Evolutionary conservation across 768 basidiomycete genomes (phyloP).

Genomic region (Pulveroboletus sp.): DNA sequence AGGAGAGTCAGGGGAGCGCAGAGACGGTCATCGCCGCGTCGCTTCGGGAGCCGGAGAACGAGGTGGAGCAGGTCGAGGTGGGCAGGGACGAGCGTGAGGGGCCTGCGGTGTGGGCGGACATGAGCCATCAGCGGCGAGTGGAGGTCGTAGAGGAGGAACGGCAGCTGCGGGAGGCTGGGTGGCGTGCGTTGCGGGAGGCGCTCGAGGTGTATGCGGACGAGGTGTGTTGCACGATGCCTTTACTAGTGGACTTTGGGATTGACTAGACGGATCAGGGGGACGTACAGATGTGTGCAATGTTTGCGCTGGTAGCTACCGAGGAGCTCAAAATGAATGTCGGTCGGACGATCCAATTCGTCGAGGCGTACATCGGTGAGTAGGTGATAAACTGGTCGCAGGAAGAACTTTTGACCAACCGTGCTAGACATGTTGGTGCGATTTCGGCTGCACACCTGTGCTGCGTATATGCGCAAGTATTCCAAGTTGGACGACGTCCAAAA

Average conservation of each 20-base stretch:
- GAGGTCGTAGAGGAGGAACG: conserved; percentile 46
- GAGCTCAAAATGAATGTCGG: conserved; percentile 50
- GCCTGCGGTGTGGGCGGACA: conserved; percentile 25
- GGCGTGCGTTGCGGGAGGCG: conserved; percentile 50
- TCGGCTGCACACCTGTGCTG: conserved; percentile 61
- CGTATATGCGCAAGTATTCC: conserved; percentile 70
- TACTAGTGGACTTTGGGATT: background rate
- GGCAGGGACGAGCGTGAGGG: conserved; percentile 26
- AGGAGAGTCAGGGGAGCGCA: conserved; percentile 62
- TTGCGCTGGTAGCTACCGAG: conserved; percentile 55
- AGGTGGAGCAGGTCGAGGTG: conserved; percentile 14
- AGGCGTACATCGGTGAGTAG: conserved; percentile 67
- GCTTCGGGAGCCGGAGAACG: conserved; percentile 34
- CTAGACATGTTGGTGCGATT: conserved; percentile 62
- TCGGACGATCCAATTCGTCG: conserved; percentile 52
- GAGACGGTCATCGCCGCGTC: conserved; percentile 66
- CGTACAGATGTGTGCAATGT: conserved; percentile 74
- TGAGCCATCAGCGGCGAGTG: conserved; percentile 19
- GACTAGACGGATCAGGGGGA: conserved; percentile 51
- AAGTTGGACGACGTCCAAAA: conserved; percentile 47
- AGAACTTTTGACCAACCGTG: background rate
- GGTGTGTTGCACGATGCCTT: conserved; percentile 35
- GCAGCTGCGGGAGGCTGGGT: conserved; percentile 49
- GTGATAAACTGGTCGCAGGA: background rate
- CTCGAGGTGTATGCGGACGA: conserved; percentile 62